Conservation (phyloP, 352 stramenopile genomes). For the Phytophthora pinifolia region DNA sequence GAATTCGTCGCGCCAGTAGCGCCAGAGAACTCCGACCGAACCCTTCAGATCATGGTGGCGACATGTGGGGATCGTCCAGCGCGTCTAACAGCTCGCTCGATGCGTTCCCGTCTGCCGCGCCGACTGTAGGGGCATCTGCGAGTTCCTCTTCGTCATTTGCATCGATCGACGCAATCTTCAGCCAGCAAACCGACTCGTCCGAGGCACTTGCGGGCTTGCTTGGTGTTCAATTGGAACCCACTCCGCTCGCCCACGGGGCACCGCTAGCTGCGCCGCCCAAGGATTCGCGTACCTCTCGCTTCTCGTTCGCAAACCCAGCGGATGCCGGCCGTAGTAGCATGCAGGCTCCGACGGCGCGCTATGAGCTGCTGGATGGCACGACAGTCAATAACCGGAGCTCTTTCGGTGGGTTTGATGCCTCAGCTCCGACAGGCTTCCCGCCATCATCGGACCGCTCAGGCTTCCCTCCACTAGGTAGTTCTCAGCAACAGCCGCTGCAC, state of each 20-base stretch:
- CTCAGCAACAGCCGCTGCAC: slow-evolving; percentile 28
- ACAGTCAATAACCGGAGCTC: slow-evolving; percentile 30
- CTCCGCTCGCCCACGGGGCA: slow-evolving; percentile 44
- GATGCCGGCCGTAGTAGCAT: slow-evolving; percentile 17
- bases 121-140: slow-evolving; percentile 11
- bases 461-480: slow-evolving; percentile 43
- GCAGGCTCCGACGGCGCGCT: slow-evolving; percentile 19
- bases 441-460: slow-evolving; percentile 33
- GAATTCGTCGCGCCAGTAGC: slow-evolving; percentile 47
- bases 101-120: slow-evolving; percentile 16
- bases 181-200: slow-evolving; percentile 68
- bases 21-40: slow-evolving; percentile 22
- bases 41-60: slow-evolving; percentile 1
- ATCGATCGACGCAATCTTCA: slow-evolving; percentile 85
- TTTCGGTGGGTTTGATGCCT: slow-evolving; percentile 29
- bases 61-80: slow-evolving; percentile 33
- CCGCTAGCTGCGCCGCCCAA: slow-evolving; percentile 32
- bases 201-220: slow-evolving; percentile 68
- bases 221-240: slow-evolving; percentile 52
- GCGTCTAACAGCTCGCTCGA: slow-evolving; percentile 15
- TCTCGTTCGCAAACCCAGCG: slow-evolving; percentile 76
- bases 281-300: slow-evolving; percentile 63
- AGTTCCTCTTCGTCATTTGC: slow-evolving; percentile 67
- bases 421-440: slow-evolving; percentile 31
- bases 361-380: slow-evolving; percentile 35